phyloP scores from a whole-genome alignment of 1,139 yeast species.

The Eremothecium gossypii region DNA sequence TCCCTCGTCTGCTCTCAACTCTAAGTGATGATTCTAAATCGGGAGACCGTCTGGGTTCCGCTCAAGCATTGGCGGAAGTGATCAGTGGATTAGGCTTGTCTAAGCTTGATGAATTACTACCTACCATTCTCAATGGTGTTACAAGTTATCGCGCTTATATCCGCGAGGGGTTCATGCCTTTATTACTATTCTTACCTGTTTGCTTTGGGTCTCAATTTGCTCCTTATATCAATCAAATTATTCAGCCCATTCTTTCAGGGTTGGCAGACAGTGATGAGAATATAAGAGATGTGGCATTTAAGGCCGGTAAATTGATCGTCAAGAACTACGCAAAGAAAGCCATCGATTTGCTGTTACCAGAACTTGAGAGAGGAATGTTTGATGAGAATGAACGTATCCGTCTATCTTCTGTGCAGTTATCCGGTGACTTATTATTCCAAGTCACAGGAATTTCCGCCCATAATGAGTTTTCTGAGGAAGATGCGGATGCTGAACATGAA shows the following conservation, averaged over 20 bases:
- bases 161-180: constrained; percentile 90
- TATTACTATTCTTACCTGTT: constrained; percentile 82
- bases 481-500: constrained; percentile 46
- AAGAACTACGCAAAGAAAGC: constrained; percentile 89
- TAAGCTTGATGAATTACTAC: constrained; percentile 82
- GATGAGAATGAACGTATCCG: constrained; percentile 82
- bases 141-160: constrained; percentile 56
- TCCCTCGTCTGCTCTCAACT: constrained; percentile 69
- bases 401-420: constrained; percentile 85
- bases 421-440: constrained; percentile 94
- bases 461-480: constrained; percentile 58
- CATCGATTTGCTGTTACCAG: constrained; percentile 87
- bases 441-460: constrained; percentile 73
- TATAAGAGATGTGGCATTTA: constrained; percentile 80
- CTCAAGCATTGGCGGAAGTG: constrained; percentile 94
- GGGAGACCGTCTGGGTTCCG: constrained; percentile 94
- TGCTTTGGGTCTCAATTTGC: constrained; percentile 90
- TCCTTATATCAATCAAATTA: constrained; percentile 74
- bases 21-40: constrained; percentile 72
- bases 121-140: constrained; percentile 68
- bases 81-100: constrained; percentile 81
- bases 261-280: constrained; percentile 84
- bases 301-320: constrained; percentile 89
- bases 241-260: constrained; percentile 85
- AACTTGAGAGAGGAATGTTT: constrained; percentile 80